Conservation (phyloP, 1,284 basidiomycete genomes). For the Hemileia vastatrix region DNA sequence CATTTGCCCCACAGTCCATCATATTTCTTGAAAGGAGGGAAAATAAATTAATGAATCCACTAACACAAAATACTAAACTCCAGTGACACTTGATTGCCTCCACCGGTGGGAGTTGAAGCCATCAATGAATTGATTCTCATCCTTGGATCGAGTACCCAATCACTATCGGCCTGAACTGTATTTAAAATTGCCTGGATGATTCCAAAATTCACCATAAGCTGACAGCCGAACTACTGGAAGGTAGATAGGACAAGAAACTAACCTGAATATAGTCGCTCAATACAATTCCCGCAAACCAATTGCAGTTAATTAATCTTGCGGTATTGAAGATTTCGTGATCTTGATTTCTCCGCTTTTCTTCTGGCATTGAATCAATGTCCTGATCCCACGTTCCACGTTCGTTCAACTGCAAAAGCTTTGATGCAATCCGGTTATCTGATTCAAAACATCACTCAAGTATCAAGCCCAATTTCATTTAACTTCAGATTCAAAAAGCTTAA, state of each 20-base stretch:
- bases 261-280: slow-evolving; percentile 12
- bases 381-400: slow-evolving; percentile 12
- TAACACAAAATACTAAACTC: slow-evolving; percentile 21
- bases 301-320: slow-evolving; percentile 63
- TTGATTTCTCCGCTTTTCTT: slow-evolving; percentile 45
- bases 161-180: slow-evolving; percentile 18
- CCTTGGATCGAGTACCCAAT: slow-evolving; percentile 19
- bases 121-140: slow-evolving; percentile 14
- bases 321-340: slow-evolving; percentile 64
- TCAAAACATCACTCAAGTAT: neutral
- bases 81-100: slow-evolving; percentile 15
- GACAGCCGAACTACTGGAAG: too few relatives aligned
- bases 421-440: slow-evolving; percentile 19
- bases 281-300: slow-evolving; percentile 50
- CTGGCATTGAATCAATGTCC: slow-evolving; percentile 40
- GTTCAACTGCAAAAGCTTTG: slow-evolving; percentile 10
- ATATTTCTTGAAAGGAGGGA: neutral
- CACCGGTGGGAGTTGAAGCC: slow-evolving; percentile 12
- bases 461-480: neutral
- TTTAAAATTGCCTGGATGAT: slow-evolving; percentile 16
- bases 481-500: neutral
- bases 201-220: neutral
- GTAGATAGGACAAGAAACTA: neutral
- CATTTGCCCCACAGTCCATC: neutral
- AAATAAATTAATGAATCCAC: neutral